phyloP scores from a whole-genome alignment of 805 yeast genomes.

The Cyberlindnera samutprakarnensis region DNA sequence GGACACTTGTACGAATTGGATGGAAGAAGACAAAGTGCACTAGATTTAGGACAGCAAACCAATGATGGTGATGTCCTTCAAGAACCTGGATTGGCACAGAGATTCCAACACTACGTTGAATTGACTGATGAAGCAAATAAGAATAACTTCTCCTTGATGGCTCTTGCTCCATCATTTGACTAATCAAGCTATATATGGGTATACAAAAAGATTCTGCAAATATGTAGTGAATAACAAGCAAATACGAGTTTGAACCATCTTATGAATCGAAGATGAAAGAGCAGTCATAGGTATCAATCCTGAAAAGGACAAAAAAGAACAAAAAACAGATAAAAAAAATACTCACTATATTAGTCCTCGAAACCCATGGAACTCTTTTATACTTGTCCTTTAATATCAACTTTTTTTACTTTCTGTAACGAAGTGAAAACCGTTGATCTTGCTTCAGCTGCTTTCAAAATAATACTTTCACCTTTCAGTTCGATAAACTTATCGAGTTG shows the following conservation, averaged over 20 bases:
- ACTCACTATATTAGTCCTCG: background rate
- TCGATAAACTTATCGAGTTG: slow-evolving; percentile 29
- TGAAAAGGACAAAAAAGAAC: background rate
- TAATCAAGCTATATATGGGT: slow-evolving; percentile 2
- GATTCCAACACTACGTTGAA: slow-evolving; percentile 62
- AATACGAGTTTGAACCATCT: too few relatives aligned
- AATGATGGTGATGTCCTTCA: slow-evolving; percentile 42
- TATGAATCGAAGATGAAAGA: background rate
- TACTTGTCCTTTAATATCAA: slow-evolving; percentile 89
- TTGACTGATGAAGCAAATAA: slow-evolving; percentile 51
- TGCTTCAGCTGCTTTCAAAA: slow-evolving; percentile 29
- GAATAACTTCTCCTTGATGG: slow-evolving; percentile 69
- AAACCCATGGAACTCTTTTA: too few relatives aligned
- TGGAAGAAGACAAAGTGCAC: slow-evolving; percentile 78
- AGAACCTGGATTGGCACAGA: slow-evolving; percentile 39
- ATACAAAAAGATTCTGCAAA: too few relatives aligned
- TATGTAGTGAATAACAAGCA: too few relatives aligned
- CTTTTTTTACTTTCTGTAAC: slow-evolving; percentile 38
- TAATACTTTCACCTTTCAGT: slow-evolving; percentile 25
- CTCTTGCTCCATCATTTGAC: slow-evolving; percentile 52
- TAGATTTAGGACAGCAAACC: slow-evolving; percentile 41
- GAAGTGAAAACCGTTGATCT: slow-evolving; percentile 28
- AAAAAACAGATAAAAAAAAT: background rate
- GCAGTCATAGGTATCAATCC: background rate
- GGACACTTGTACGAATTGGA: slow-evolving; percentile 75